Evolutionary conservation across 2,329 filamentous ascomycete genomes (phyloP), one percentile per base, ranked within the genome.

Genomic region (Fusarium clavum): DNA sequence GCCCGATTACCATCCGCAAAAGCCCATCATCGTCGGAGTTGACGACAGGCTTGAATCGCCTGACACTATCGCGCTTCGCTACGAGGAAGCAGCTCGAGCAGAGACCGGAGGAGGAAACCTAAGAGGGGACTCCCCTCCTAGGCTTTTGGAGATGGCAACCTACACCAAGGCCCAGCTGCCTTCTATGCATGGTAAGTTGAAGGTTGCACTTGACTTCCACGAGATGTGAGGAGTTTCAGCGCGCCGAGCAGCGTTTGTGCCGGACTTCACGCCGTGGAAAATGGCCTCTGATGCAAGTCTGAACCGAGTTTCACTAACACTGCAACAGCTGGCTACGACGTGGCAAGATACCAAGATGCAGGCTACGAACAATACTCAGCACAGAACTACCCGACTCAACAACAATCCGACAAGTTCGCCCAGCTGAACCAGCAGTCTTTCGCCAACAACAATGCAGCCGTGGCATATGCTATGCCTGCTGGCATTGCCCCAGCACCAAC

Each of bases 91-190:
- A 76, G 83, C 84, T 45, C 83, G 81, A 70, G 82, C 82, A 81
- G 83, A 81, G 70, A 85, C 83, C 82, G 84, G 85, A 76, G 84
- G 84, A 79, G 83, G 84, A 79, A 83, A 82, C 80, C 83, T 83
- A 79, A 81, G 80, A 76, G 83, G 84, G 85, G 88, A 85, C 82
- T 88, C 83, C 82, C 84, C 86, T 78, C 84, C 77, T 68, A 74
- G 73, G 70, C 68, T 79, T 49, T 74, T 79, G 27, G 75, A 80
- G 18, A 83, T 83, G 81, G 80, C 81, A 48, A 74, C 81, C 81
- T 91, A 91, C 82, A 94, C 94, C 86, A 97, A 97, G 83, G 82
- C 89, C 63, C 89, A 92, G 80, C 86, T 90, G 81, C 86, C 91
- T 80, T 91, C 91, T 80, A 88, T 94, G 84, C 92, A 95, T 82